A percentile compares a stretch with the other conserved stretches of the same genome.
phyloP scores from a whole-genome alignment of 345 rosid species.

The Citrus trifoliata region DNA sequence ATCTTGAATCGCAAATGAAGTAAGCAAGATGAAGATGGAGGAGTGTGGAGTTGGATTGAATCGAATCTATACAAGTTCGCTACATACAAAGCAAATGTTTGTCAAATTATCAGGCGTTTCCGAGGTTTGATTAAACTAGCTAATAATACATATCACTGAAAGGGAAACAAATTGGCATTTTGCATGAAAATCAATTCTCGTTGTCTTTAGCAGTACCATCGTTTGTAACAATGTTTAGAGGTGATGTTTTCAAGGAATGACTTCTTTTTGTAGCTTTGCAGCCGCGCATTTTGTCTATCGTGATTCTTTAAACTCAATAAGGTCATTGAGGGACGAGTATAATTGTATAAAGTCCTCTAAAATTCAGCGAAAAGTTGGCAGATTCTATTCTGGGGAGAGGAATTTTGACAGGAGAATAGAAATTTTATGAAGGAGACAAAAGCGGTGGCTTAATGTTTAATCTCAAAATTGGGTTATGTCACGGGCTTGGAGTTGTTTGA shows the following conservation, averaged over 20 bases:
- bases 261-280: conserved; percentile 12
- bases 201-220: conserved; percentile 18
- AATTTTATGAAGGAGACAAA: conserved; percentile 6
- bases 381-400: background rate
- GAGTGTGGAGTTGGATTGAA: background rate
- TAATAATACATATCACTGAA: background rate
- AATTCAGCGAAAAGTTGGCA: conserved; percentile 20
- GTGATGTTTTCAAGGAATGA: conserved; percentile 22
- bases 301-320: background rate
- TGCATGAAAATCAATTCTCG: background rate
- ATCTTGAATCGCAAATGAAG: background rate
- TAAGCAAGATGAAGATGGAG: background rate
- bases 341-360: background rate
- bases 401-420: background rate
- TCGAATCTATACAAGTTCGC: background rate
- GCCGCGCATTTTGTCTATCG: background rate
- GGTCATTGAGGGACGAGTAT: background rate
- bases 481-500: background rate
- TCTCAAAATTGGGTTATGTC: background rate
- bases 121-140: background rate
- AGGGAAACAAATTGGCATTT: background rate
- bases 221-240: conserved; percentile 19
- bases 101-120: background rate
- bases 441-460: background rate
- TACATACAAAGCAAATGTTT: background rate